Evolutionary conservation across 305 asterid species (phyloP), one percentile per base, ranked within the genome.

Genomic region (Fraxinus greggii): DNA sequence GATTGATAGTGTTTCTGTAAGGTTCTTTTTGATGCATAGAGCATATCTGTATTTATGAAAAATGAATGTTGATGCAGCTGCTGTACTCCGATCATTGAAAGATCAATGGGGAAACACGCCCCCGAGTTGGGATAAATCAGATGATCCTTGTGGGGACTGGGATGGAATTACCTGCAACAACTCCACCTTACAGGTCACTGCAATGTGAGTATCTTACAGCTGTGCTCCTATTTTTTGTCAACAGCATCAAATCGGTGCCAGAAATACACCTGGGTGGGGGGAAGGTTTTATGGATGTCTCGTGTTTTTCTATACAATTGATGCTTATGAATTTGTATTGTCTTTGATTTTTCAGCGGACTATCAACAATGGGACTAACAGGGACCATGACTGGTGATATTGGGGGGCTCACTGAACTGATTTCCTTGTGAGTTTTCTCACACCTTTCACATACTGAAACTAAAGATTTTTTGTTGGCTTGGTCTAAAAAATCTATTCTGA

Each of bases 61-160:
- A n/a, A 40, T 65, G 26, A 78, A 51, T 10, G 19, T 69, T 8
- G 76, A n/a, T 89, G 91, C 92, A 94, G 99, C 88, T 26, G 94
- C 93, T 0, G 96, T 91, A 74, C 97, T 96, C 67, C 89, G 88
- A 12, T 91, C 98, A 7, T 86, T 96, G 81, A 94, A 92, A 87
- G 94, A 90, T 76, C 97, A 92, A 77, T 94, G 98, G 99, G 79
- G 86, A 69, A 90, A 90, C 78, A 89, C 88, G 8, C 99, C 99
- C 3, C 97, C 94, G 3, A 93, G 92, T 80, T 96, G 99, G 99
- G 88, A 84, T 21, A 86, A 78, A 48, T 90, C 97, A 0, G 92
- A 91, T 76, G 98, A 96, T 92, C 98, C 99, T 42, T 96, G 99
- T 45, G 89, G 87, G 59, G 78, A 73, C 0, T 94, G 99, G 99